Evolutionary conservation across 2,329 filamentous ascomycete genomes (phyloP).

Genomic region (Penicillium sclerotiorum): DNA sequence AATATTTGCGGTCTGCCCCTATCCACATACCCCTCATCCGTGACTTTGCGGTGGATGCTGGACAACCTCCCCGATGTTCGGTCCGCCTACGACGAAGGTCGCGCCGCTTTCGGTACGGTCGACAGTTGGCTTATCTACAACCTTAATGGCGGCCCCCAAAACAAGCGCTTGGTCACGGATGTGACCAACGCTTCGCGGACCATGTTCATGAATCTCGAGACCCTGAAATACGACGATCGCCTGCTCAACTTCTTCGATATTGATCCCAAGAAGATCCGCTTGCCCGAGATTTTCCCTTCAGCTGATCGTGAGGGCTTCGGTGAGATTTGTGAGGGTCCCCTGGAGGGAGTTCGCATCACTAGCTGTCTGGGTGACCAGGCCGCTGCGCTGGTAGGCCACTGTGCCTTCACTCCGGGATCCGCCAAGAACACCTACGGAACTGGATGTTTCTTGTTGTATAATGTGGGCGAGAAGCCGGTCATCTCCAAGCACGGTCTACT

Average conservation of each 20-base stretch:
- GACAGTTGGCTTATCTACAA: conserved; percentile 87
- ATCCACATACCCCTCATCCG: conserved; percentile 84
- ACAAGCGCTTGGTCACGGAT: conserved; percentile 77
- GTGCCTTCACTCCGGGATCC: conserved; percentile 76
- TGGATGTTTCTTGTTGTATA: conserved; percentile 86
- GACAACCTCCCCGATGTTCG: conserved; percentile 70
- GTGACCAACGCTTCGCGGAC: conserved; percentile 86
- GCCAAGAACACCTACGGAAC: conserved; percentile 94
- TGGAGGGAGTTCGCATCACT: conserved; percentile 74
- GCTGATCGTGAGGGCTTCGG: conserved; percentile 76
- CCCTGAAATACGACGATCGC: conserved; percentile 75
- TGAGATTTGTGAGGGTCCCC: conserved; percentile 62
- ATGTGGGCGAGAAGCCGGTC: conserved; percentile 81
- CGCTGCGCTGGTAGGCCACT: conserved; percentile 81
- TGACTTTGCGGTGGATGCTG: conserved; percentile 82
- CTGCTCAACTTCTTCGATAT: conserved; percentile 80
- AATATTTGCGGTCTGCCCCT: conserved; percentile 78
- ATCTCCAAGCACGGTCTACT: conserved; percentile 81
- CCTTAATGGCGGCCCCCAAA: conserved; percentile 70
- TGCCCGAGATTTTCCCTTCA: conserved; percentile 84
- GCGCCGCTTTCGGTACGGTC: conserved; percentile 81
- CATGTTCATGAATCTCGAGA: conserved; percentile 91
- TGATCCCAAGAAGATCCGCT: conserved; percentile 68
- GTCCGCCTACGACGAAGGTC: conserved; percentile 73
- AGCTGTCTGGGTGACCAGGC: conserved; percentile 88